A percentile compares a stretch with the other conserved stretches of the same genome.
Conservation (phyloP, 129 eudicot genomes). For the Centrapalus pauciflorus region DNA sequence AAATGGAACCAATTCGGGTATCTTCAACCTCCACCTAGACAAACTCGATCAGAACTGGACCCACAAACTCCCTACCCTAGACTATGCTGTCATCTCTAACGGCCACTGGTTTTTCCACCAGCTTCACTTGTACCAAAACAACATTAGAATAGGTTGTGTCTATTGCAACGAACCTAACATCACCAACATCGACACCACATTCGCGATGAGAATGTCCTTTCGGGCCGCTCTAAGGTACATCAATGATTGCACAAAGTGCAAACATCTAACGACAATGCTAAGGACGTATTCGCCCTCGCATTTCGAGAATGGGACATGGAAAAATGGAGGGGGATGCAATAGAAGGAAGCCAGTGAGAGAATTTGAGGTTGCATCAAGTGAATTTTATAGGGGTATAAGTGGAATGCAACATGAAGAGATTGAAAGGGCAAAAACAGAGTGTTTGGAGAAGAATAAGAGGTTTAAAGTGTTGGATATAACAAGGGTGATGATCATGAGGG, state of each 20-base stretch:
- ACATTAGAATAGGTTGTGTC: slow-evolving; percentile 36
- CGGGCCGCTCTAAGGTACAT: slow-evolving; percentile 33
- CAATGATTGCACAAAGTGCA: slow-evolving; percentile 27
- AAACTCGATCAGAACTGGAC: slow-evolving; percentile 34
- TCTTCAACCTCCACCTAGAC: slow-evolving; percentile 43
- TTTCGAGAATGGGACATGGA: slow-evolving; percentile 56
- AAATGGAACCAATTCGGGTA: slow-evolving; percentile 34
- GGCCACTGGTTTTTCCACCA: slow-evolving; percentile 47
- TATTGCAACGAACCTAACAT: slow-evolving; percentile 40
- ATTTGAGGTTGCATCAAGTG: not conserved
- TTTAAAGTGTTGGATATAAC: too few species aligned
- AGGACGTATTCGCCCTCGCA: slow-evolving; percentile 52
- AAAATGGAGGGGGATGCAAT: slow-evolving; percentile 41
- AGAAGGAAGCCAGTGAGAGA: slow-evolving; percentile 27
- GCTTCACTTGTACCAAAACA: slow-evolving; percentile 30
- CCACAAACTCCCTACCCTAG: slow-evolving; percentile 29
- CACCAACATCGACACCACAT: slow-evolving; percentile 18
- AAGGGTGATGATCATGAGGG: too few species aligned
- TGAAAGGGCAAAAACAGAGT: slow-evolving; percentile 24
- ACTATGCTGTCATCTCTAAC: too few species aligned
- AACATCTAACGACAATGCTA: slow-evolving; percentile 21
- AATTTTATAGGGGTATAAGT: slow-evolving; percentile 20
- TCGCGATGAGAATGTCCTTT: slow-evolving; percentile 30
- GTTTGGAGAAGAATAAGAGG: too few species aligned
- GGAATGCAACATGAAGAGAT: slow-evolving; percentile 35